Percentiles rank a stretch among this genome's conserved stretches.
These are phyloP conservation scores for Solanum hybrid DNA, from an alignment of 305 asterid species.

Conservation along the genomic window DNA sequence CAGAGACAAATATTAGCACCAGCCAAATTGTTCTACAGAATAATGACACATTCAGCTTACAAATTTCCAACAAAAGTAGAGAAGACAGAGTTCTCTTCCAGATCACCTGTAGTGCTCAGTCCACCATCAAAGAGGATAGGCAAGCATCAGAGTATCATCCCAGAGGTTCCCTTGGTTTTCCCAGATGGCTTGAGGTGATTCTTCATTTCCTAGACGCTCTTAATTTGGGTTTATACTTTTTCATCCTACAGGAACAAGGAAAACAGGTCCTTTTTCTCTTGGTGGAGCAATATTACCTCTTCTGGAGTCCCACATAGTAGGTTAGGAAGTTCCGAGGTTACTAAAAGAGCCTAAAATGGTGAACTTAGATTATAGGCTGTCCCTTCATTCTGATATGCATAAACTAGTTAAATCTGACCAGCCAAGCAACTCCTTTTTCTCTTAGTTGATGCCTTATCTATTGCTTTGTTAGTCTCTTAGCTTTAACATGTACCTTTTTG, in stretches of 20 bases:
- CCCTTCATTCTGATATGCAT: background rate
- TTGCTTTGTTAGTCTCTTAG: background rate
- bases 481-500: background rate
- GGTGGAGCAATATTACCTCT: background rate
- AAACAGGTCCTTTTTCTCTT: background rate
- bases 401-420: background rate
- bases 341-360: background rate
- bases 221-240: background rate
- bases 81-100: constrained; percentile 49
- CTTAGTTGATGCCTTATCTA: background rate
- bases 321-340: background rate
- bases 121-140: constrained; percentile 42
- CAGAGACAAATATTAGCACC: constrained; percentile 50
- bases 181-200: constrained; percentile 88
- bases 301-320: background rate
- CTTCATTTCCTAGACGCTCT: constrained; percentile 1
- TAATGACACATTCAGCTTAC: constrained; percentile 55
- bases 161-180: constrained; percentile 73
- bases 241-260: background rate
- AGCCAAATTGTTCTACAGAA: constrained; percentile 47
- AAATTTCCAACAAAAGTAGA: constrained; percentile 59
- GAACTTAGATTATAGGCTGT: background rate
- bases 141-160: constrained; percentile 42
- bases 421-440: background rate
- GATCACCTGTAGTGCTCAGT: constrained; percentile 62